Evolutionary conservation across 306 rosid species (phyloP).

Genomic region (Notholithocarpus densiflorus): DNA sequence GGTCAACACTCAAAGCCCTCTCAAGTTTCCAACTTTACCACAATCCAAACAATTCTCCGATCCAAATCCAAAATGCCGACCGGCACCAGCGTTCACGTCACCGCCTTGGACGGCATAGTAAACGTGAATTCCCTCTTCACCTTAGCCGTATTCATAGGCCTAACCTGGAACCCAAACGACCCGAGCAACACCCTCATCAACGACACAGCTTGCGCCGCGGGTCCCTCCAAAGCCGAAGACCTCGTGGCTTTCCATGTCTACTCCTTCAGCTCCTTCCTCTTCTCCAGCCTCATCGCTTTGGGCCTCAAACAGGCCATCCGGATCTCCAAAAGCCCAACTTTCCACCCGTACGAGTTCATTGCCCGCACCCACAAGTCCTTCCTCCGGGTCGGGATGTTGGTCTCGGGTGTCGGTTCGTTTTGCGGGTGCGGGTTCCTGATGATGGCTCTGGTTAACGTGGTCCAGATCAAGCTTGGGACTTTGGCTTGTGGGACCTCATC

Average conservation of each 20-base stretch:
- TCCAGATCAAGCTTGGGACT: constrained; percentile 88
- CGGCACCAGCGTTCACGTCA: constrained; percentile 63
- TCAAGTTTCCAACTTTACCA: not conserved
- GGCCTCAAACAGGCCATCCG: constrained; percentile 83
- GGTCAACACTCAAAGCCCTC: not conserved
- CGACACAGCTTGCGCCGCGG: constrained; percentile 43
- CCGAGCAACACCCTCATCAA: constrained; percentile 45
- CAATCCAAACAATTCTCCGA: not conserved
- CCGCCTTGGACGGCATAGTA: constrained; percentile 72
- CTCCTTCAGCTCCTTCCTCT: constrained; percentile 97
- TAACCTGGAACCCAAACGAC: constrained; percentile 76
- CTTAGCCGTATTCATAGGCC: constrained; percentile 76
- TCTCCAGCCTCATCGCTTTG: constrained; percentile 88
- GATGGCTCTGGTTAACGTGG: constrained; percentile 71
- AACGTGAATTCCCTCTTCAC: constrained; percentile 93
- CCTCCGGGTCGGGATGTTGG: constrained; percentile 73
- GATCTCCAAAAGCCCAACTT: constrained; percentile 43
- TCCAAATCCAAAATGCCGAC: constrained; percentile 33
- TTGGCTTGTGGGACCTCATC: constrained; percentile 59
- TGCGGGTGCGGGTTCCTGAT: constrained; percentile 62
- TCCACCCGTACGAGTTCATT: constrained; percentile 47
- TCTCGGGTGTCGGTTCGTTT: constrained; percentile 73
- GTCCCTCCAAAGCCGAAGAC: constrained; percentile 56
- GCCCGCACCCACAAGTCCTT: constrained; percentile 48
- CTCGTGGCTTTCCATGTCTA: constrained; percentile 84